These are phyloP conservation scores for Leishmania major DNA, from an alignment of 208 protist species.

Conservation along the genomic window DNA sequence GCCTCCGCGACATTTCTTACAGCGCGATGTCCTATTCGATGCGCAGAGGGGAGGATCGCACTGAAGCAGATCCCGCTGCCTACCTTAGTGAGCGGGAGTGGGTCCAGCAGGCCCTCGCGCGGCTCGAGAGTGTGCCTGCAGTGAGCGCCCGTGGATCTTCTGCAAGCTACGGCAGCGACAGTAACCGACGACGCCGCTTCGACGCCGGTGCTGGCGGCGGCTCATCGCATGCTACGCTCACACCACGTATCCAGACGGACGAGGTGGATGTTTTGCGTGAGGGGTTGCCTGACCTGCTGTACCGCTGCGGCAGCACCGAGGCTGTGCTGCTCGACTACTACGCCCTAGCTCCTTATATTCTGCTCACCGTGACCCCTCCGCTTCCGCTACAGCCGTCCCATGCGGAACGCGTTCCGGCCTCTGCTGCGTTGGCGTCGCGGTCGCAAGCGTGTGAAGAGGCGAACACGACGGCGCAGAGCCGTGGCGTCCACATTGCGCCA, in stretches of 20 bases:
- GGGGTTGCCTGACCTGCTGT: conserved; percentile 46
- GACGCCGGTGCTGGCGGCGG: neutral
- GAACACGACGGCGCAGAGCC: neutral
- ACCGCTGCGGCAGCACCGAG: conserved; percentile 55
- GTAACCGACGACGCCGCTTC: neutral
- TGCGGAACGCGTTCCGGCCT: neutral
- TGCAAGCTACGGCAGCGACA: neutral
- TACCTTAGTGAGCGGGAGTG: conserved; percentile 29
- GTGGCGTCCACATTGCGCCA: neutral
- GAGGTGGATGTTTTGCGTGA: conserved; percentile 75
- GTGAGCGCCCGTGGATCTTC: neutral
- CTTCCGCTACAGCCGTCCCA: neutral
- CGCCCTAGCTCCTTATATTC: conserved; percentile 64
- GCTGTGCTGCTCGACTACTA: conserved; percentile 60
- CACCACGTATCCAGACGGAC: conserved; percentile 15
- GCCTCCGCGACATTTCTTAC: conserved; percentile 38
- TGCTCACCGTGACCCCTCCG: conserved; percentile 40
- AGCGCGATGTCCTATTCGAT: neutral
- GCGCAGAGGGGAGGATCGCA: neutral
- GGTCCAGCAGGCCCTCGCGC: conserved; percentile 23
- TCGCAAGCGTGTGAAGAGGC: neutral
- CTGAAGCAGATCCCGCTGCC: neutral
- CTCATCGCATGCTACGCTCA: neutral
- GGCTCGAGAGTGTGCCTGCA: conserved; percentile 14
- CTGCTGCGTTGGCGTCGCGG: neutral